Conservation (phyloP, 2,329 filamentous ascomycete species). For the Epicoccum sorghinum region DNA sequence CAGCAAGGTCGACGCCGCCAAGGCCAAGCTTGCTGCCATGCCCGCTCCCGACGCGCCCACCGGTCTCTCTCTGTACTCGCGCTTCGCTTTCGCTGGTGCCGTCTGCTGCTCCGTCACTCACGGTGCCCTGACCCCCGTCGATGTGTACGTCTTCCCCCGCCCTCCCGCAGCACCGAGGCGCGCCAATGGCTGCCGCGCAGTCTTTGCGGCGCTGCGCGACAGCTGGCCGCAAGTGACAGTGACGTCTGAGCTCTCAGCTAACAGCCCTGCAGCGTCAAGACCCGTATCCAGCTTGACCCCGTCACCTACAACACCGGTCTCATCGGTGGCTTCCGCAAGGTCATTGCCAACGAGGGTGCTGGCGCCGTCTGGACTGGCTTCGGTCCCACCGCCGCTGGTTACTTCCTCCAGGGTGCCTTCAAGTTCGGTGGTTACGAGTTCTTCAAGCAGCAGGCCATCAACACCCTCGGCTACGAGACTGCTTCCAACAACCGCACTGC, state of each 20-base stretch:
- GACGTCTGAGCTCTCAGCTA: conserved; percentile 21
- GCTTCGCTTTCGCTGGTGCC: conserved; percentile 96
- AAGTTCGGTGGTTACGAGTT: conserved; percentile 96
- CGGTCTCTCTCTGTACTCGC: conserved; percentile 81
- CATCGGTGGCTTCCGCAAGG: conserved; percentile 84
- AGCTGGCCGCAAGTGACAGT: conserved; percentile 21
- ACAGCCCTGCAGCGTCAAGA: conserved; percentile 76
- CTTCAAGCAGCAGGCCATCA: conserved; percentile 93
- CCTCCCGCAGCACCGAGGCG: conserved; percentile 5
- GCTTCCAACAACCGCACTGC: conserved; percentile 79
- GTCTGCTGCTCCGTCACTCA: conserved; percentile 98
- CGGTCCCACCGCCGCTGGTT: conserved; percentile 85
- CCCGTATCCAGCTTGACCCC: conserved; percentile 91
- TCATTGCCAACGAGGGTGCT: conserved; percentile 78
- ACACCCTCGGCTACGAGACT: conserved; percentile 70
- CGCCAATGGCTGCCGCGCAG: conserved; percentile 37
- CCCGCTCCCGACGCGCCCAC: conserved; percentile 61
- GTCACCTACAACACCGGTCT: conserved; percentile 86
- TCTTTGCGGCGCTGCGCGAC: conserved; percentile 18
- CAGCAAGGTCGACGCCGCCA: conserved; percentile 59
- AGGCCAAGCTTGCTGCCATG: conserved; percentile 53
- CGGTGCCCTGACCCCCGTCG: conserved; percentile 94
- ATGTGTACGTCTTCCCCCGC: conserved; percentile 79
- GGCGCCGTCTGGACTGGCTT: conserved; percentile 84
- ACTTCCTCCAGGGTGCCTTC: conserved; percentile 92